These are phyloP conservation scores for Blastomyces emzantsi DNA, from an alignment of 2,329 filamentous ascomycete species.

Conservation along the genomic window DNA sequence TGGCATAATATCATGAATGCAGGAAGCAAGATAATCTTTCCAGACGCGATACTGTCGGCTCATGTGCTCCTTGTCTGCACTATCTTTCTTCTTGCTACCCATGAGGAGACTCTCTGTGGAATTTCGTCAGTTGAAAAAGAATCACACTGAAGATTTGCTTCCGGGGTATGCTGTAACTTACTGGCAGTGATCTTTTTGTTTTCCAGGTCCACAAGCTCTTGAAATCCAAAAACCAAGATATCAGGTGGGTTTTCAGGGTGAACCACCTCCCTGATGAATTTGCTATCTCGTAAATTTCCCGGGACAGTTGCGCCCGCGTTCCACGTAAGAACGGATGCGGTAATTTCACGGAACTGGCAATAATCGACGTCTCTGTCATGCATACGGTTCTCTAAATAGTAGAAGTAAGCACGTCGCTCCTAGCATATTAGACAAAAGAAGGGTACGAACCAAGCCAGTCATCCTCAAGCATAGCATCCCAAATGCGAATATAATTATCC, in stretches of 20 bases:
- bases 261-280: conserved; percentile 74
- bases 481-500: conserved; percentile 73
- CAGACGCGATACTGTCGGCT: conserved; percentile 95
- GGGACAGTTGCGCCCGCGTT: conserved; percentile 97
- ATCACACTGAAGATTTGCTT: neutral
- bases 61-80: conserved; percentile 69
- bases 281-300: conserved; percentile 63
- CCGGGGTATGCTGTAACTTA: conserved; percentile 31
- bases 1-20: conserved; percentile 75
- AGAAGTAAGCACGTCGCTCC: neutral
- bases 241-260: conserved; percentile 71
- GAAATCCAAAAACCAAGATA: conserved; percentile 91
- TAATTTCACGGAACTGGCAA: conserved; percentile 75
- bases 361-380: conserved; percentile 72
- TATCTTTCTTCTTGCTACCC: conserved; percentile 65
- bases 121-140: neutral
- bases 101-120: conserved; percentile 62
- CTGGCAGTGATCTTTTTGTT: conserved; percentile 97
- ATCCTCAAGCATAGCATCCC: conserved; percentile 88
- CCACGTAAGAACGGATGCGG: conserved; percentile 80
- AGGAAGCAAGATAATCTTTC: conserved; percentile 78
- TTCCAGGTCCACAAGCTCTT: conserved; percentile 95
- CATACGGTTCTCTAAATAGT: conserved; percentile 62
- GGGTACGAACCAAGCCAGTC: conserved; percentile 66
- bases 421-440: neutral